Percentiles rank a stretch among this genome's conserved stretches.
Evolutionary conservation across 2,329 filamentous ascomycete genomes (phyloP).

Genomic region (Bertia moriformis): DNA sequence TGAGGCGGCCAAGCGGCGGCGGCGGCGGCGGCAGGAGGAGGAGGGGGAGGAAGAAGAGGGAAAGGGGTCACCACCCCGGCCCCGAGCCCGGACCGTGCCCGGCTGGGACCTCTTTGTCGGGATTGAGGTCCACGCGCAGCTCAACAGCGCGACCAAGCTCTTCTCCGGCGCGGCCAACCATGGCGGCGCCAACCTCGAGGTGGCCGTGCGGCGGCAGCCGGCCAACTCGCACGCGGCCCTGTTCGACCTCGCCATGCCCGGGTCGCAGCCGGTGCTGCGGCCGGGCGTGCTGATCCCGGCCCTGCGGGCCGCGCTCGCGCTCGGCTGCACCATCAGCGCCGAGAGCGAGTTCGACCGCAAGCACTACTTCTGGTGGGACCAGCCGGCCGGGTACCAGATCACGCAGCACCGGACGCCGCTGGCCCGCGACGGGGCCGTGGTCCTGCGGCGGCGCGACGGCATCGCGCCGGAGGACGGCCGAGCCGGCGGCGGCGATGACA

Average conservation of each 20-base stretch:
- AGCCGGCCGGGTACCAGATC: conserved; percentile 91
- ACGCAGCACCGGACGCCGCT: conserved; percentile 81
- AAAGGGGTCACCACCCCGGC: too few species aligned
- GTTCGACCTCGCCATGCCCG: conserved; percentile 81
- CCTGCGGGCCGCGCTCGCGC: conserved; percentile 71
- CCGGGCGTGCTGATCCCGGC: conserved; percentile 71
- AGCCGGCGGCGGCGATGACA: conserved; percentile 37
- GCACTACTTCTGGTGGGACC: conserved; percentile 98
- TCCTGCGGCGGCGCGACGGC: conserved; percentile 60
- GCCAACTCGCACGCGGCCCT: conserved; percentile 79
- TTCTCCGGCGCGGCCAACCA: conserved; percentile 66
- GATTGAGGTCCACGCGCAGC: conserved; percentile 91
- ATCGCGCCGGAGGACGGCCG: conserved; percentile 62
- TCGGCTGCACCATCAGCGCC: conserved; percentile 64
- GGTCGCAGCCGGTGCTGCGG: conserved; percentile 78
- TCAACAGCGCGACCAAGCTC: conserved; percentile 77
- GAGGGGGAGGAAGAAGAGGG: too few species aligned
- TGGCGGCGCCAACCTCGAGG: too few species aligned
- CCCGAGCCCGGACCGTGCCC: conserved; percentile 34
- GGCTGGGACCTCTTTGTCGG: conserved; percentile 91
- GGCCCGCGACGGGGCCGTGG: conserved; percentile 57
- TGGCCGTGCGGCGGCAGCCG: conserved; percentile 7
- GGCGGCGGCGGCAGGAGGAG: too few species aligned
- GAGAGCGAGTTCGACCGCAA: conserved; percentile 84
- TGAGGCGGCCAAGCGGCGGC: too few species aligned